Base-by-base conservation (phyloP, 345 rosid species). In the Melaleuca quinquenervia region DNA sequence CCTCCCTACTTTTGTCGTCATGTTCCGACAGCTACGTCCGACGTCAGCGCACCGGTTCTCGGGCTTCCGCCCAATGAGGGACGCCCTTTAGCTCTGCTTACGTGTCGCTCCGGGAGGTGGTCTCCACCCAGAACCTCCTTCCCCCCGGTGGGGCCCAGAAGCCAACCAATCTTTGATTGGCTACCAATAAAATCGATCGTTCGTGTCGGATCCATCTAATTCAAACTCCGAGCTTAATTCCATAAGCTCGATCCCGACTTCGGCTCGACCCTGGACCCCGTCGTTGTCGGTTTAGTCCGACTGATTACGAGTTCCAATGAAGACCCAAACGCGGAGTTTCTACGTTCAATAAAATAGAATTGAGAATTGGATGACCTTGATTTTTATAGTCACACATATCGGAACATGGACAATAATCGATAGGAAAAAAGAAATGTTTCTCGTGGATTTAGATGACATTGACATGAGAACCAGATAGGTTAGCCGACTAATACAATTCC, bases 1-100 rank as follows among this genome's bases (percentile, higher is more conserved):
- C 78, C 48, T 70, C 78, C 24, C 78, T 32, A 70, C 78, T 70
- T 70, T 70, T 70, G 78, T 70, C 78, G 78, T 70, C 78, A 70
- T 26, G 54, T 84, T 84, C 18, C n/a, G 85, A 84, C 54, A 62
- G 80, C 82, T 50, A 64, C 48, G 55, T 58, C 82, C 49, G 44
- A 56, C 75, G 74, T 41, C 75, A 84, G 75, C 75, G 85, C 75
- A 84, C 85, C 75, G 50, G 50, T 56, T 56, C 75, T 14, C 1
- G 21, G 11, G 6, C 44, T 11, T 22, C 50, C 26, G 36, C 36
- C 85, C 74, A 84, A 44, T 55, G 29, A 55, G 29, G 53, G 53
- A 6, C 53, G 1, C 0, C 11, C 52, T 49, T 8, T 5, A 32
- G 78, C 9, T 11, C 18, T 32, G 78, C 54, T 16, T 4, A 50